A percentile compares a stretch with the other conserved stretches of the same genome.
These are phyloP conservation scores for Colletotrichum chrysophilum DNA, from an alignment of 2,329 filamentous ascomycete genomes.

Conservation along the genomic window DNA sequence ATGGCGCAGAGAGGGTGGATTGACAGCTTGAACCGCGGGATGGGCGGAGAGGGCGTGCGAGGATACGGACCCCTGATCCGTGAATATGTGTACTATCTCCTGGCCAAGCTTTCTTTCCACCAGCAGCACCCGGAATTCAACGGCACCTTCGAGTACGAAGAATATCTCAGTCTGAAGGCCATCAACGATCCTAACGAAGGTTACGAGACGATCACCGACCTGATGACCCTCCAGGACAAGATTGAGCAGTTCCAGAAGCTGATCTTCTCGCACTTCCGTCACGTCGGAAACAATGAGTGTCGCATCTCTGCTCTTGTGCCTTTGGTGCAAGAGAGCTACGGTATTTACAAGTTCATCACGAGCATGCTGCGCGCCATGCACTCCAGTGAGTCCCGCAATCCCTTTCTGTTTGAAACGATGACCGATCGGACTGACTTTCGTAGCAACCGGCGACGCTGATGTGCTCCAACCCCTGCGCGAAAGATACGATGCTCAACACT, in stretches of 20 bases:
- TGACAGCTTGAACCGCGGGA: constrained; percentile 86
- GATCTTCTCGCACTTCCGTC: constrained; percentile 95
- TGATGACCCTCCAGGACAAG: constrained; percentile 97
- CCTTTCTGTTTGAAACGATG: neutral
- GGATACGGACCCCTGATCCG: constrained; percentile 92
- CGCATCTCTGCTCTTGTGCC: constrained; percentile 93
- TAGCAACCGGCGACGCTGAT: constrained; percentile 90
- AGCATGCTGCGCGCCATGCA: constrained; percentile 99
- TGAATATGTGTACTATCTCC: constrained; percentile 95
- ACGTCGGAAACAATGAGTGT: constrained; percentile 93
- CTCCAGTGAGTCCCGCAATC: constrained; percentile 68
- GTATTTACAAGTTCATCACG: constrained; percentile 99
- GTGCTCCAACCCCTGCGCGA: constrained; percentile 86
- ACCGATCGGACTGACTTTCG: constrained; percentile 24
- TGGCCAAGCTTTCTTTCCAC: constrained; percentile 96
- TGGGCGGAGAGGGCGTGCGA: constrained; percentile 82
- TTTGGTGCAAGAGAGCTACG: constrained; percentile 96
- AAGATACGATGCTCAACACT: constrained; percentile 94
- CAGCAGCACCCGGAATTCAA: constrained; percentile 98
- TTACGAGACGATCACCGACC: constrained; percentile 93
- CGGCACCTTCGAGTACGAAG: constrained; percentile 97
- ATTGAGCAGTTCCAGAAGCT: constrained; percentile 99
- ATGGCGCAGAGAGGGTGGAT: constrained; percentile 90
- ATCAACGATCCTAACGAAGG: constrained; percentile 99
- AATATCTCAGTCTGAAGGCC: constrained; percentile 96